Conservation (phyloP, 208 protist genomes). For the Kentomonas sorsogonicus region DNA sequence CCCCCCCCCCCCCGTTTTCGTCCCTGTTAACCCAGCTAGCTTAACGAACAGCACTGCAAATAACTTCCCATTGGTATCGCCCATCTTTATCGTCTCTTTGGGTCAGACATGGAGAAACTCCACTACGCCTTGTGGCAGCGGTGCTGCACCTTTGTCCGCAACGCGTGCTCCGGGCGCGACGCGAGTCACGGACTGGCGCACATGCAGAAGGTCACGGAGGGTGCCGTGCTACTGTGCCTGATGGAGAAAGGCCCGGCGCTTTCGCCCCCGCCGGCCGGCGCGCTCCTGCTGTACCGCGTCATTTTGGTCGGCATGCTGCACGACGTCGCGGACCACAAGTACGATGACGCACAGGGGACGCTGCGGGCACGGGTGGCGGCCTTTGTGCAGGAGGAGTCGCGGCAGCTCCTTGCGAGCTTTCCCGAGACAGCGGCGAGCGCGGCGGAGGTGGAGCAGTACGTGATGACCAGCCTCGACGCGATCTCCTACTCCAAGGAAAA, state of each 20-base stretch:
- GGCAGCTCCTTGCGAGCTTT: not conserved
- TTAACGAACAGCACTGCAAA: too few relatives aligned
- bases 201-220: conserved; percentile 71
- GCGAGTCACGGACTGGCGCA: conserved; percentile 68
- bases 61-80: too few relatives aligned
- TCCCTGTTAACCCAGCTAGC: too few relatives aligned
- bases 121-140: conserved; percentile 62
- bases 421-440: too few relatives aligned
- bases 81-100: not conserved
- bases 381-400: conserved; percentile 25
- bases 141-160: conserved; percentile 50
- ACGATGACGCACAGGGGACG: conserved; percentile 41
- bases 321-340: conserved; percentile 87
- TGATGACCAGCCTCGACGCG: conserved; percentile 26
- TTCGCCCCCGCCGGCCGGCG: not conserved
- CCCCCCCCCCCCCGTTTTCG: too few relatives aligned
- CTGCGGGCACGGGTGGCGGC: conserved; percentile 24
- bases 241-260: conserved; percentile 22
- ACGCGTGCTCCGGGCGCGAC: conserved; percentile 57
- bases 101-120: conserved; percentile 27
- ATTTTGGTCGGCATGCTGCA: conserved; percentile 84
- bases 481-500: conserved; percentile 84
- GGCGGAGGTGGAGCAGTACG: not conserved
- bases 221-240: conserved; percentile 52
- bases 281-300: conserved; percentile 25